Percentiles rank a stretch among this genome's conserved stretches.
These are phyloP conservation scores for Cutaneotrichosporon sp. DNA, from an alignment of 1,284 basidiomycete species.

Conservation along the genomic window DNA sequence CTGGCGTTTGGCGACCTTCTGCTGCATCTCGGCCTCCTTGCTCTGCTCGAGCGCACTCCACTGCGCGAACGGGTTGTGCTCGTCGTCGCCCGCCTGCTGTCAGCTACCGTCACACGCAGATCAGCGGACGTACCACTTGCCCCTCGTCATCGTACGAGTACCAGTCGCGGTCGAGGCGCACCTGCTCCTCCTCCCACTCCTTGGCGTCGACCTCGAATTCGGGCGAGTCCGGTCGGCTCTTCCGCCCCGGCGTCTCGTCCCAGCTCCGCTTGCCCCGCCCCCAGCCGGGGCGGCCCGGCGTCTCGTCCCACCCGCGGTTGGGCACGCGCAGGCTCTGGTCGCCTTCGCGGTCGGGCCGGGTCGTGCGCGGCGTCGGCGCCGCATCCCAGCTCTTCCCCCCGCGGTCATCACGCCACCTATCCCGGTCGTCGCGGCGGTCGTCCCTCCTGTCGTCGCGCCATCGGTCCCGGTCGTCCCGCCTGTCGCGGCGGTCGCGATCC, in stretches of 20 bases:
- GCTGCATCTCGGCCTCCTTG: slow-evolving; percentile 76
- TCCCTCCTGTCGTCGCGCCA: slow-evolving; percentile 34
- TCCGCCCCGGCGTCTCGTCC: slow-evolving; percentile 82
- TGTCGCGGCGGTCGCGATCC: slow-evolving; percentile 5
- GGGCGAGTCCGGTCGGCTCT: slow-evolving; percentile 59
- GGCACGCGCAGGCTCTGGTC: slow-evolving; percentile 81
- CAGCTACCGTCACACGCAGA: neutral
- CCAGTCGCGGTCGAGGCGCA: slow-evolving; percentile 87
- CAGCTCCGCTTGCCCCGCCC: slow-evolving; percentile 55
- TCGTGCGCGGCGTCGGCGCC: slow-evolving; percentile 66
- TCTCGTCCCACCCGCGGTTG: slow-evolving; percentile 86
- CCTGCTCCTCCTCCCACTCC: slow-evolving; percentile 95
- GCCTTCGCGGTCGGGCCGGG: slow-evolving; percentile 60
- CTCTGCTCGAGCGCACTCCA: slow-evolving; percentile 76
- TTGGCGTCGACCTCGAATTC: slow-evolving; percentile 57
- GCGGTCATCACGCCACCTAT: slow-evolving; percentile 32
- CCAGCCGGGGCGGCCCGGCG: slow-evolving; percentile 61
- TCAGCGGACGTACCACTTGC: slow-evolving; percentile 61
- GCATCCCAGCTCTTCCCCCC: slow-evolving; percentile 49
- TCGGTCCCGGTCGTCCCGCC: slow-evolving; percentile 12
- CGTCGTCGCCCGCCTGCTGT: slow-evolving; percentile 70
- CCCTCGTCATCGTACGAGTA: slow-evolving; percentile 87
- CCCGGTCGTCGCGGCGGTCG: slow-evolving; percentile 9
- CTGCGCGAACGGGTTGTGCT: slow-evolving; percentile 87
- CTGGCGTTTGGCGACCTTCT: slow-evolving; percentile 79